phyloP scores from a whole-genome alignment of 2,329 filamentous ascomycete species.

The Aaosphaeria pasadenensis region DNA sequence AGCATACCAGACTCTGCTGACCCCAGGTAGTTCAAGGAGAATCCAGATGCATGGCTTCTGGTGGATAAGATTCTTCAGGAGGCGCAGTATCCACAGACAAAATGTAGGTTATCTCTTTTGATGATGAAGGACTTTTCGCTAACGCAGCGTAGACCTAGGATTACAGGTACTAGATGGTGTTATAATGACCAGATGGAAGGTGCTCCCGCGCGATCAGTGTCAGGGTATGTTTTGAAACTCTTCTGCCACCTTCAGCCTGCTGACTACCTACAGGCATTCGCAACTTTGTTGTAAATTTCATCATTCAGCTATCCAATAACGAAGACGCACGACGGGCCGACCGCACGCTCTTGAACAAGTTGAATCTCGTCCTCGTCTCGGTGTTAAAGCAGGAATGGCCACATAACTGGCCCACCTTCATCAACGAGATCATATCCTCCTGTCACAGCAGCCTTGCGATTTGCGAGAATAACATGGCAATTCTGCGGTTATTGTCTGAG shows the following conservation, averaged over 20 bases:
- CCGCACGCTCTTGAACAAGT: conserved; percentile 92
- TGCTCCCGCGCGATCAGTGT: conserved; percentile 92
- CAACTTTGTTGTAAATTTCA: conserved; percentile 98
- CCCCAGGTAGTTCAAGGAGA: conserved; percentile 83
- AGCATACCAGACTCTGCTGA: neutral
- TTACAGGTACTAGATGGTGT: conserved; percentile 97
- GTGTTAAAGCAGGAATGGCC: conserved; percentile 99
- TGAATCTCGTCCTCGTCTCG: conserved; percentile 95
- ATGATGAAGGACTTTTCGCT: conserved; percentile 24
- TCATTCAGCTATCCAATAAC: conserved; percentile 86
- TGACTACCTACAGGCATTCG: conserved; percentile 69
- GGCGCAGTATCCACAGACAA: conserved; percentile 90
- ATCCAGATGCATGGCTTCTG: conserved; percentile 95
- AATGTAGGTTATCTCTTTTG: conserved; percentile 64
- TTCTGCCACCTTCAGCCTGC: neutral
- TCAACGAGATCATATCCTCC: conserved; percentile 98
- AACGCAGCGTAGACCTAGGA: conserved; percentile 67
- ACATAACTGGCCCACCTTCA: conserved; percentile 99
- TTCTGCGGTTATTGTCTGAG: conserved; percentile 89
- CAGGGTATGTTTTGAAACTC: conserved; percentile 58
- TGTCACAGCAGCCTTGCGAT: conserved; percentile 94
- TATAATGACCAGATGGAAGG: conserved; percentile 99
- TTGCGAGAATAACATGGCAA: conserved; percentile 99
- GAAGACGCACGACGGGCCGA: conserved; percentile 84
- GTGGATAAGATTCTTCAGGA: conserved; percentile 96